These are phyloP conservation scores for Ceriops zippeliana DNA, from an alignment of 345 rosid genomes.

Conservation along the genomic window DNA sequence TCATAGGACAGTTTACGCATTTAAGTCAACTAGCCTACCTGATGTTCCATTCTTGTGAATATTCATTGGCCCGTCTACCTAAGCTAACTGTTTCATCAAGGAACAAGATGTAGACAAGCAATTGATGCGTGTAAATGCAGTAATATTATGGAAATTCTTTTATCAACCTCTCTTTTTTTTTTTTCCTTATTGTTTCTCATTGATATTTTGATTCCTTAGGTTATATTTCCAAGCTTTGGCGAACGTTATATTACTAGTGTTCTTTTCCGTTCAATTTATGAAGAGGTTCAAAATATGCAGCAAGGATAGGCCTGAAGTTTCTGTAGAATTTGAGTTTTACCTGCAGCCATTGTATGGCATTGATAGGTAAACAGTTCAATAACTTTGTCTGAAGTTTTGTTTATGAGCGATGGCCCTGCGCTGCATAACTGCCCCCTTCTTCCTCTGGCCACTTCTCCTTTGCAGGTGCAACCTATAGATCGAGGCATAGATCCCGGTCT, in stretches of 20 bases:
- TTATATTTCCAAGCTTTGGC: conserved; percentile 86
- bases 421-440: background rate
- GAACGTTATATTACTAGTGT: conserved; percentile 72
- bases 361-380: background rate
- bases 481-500: background rate
- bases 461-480: background rate
- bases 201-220: conserved; percentile 29
- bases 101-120: background rate
- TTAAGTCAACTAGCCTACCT: background rate
- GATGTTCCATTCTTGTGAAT: background rate
- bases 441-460: background rate
- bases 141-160: background rate
- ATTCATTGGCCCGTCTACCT: background rate
- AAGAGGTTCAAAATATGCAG: conserved; percentile 63
- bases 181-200: conserved; percentile 5
- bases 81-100: background rate
- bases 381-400: background rate
- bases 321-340: background rate
- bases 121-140: background rate
- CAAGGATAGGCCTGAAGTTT: conserved; percentile 14
- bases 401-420: background rate
- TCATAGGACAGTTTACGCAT: background rate
- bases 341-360: background rate
- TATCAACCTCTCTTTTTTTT: conserved; percentile 9
- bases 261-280: conserved; percentile 61